Conservation (phyloP, 352 stramenopile genomes). For the Pythium aquatile region DNA sequence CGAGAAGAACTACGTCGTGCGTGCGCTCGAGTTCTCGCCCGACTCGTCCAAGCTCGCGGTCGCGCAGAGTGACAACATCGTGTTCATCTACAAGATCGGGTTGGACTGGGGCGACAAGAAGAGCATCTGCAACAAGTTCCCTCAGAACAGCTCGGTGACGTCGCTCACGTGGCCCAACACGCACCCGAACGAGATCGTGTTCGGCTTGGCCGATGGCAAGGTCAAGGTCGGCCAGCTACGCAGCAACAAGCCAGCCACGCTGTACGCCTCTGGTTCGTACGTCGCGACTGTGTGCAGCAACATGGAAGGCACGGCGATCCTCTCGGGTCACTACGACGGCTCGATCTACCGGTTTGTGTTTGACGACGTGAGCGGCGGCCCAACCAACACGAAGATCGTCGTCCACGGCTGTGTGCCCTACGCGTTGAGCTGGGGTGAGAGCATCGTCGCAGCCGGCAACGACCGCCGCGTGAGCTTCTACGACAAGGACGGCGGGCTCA, state of each 20-base stretch:
- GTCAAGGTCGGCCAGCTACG: constrained; percentile 92
- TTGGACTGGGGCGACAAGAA: constrained; percentile 95
- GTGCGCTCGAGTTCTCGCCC: constrained; percentile 90
- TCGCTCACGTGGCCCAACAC: constrained; percentile 88
- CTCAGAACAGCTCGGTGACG: constrained; percentile 82
- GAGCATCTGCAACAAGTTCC: constrained; percentile 96
- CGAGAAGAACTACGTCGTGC: constrained; percentile 94
- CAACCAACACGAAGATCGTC: constrained; percentile 84
- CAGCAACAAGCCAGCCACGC: constrained; percentile 90
- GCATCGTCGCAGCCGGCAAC: constrained; percentile 90
- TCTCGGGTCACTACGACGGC: constrained; percentile 91
- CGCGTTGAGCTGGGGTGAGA: constrained; percentile 89
- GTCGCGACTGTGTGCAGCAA: constrained; percentile 85
- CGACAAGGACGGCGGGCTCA: constrained; percentile 77
- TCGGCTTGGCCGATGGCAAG: constrained; percentile 92
- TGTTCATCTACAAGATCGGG: constrained; percentile 96
- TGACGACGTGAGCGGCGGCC: constrained; percentile 78
- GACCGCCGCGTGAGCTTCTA: constrained; percentile 92
- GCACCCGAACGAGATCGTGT: constrained; percentile 93
- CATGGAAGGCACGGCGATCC: constrained; percentile 80
- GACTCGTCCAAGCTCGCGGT: constrained; percentile 93
- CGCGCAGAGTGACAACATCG: constrained; percentile 95
- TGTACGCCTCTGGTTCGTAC: constrained; percentile 88
- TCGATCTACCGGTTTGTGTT: constrained; percentile 93
- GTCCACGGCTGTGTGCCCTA: constrained; percentile 89